Evolutionary conservation across 2,329 filamentous ascomycete genomes (phyloP).

Genomic region (Myriosclerotinia curreyana): DNA sequence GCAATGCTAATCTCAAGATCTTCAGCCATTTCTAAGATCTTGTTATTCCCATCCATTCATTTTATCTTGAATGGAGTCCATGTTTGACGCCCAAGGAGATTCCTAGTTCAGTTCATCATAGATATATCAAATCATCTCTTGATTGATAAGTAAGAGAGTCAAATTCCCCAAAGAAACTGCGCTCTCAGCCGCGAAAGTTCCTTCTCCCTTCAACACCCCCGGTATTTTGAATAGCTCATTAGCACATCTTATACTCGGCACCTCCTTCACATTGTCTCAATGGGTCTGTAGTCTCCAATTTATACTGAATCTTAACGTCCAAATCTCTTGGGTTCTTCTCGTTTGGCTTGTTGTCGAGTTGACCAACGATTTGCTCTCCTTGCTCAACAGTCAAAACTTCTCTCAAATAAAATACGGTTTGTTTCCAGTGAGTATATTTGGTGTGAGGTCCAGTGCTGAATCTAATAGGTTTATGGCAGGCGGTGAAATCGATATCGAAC

Average conservation of each 20-base stretch:
- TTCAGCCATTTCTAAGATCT: conserved; percentile 9
- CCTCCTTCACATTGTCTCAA: conserved; percentile 65
- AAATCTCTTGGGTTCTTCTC: conserved; percentile 92
- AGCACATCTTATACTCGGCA: conserved; percentile 80
- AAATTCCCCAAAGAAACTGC: conserved; percentile 32
- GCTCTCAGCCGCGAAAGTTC: conserved; percentile 39
- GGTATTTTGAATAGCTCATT: conserved; percentile 31
- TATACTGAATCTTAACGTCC: conserved; percentile 84
- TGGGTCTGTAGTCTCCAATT: conserved; percentile 71
- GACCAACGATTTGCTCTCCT: conserved; percentile 73
- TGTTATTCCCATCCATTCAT: conserved; percentile 9
- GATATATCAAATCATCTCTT: conserved; percentile 4
- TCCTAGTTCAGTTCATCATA: conserved; percentile 12
- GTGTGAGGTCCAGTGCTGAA: conserved; percentile 98
- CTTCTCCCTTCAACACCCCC: conserved; percentile 12
- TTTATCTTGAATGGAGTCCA: conserved; percentile 12
- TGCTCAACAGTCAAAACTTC: conserved; percentile 90
- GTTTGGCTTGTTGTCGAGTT: conserved; percentile 81
- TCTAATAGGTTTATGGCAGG: conserved; percentile 95
- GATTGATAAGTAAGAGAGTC: conserved; percentile 8
- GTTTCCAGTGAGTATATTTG: conserved; percentile 99
- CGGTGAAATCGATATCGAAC: conserved; percentile 99
- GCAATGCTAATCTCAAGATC: conserved; percentile 5
- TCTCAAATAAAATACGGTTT: conserved; percentile 96
- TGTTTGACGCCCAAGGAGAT: conserved; percentile 16